Evolutionary conservation across 2,329 filamentous ascomycete genomes (phyloP), one percentile per base, ranked within the genome.

Genomic region (Sporothrix phasma): DNA sequence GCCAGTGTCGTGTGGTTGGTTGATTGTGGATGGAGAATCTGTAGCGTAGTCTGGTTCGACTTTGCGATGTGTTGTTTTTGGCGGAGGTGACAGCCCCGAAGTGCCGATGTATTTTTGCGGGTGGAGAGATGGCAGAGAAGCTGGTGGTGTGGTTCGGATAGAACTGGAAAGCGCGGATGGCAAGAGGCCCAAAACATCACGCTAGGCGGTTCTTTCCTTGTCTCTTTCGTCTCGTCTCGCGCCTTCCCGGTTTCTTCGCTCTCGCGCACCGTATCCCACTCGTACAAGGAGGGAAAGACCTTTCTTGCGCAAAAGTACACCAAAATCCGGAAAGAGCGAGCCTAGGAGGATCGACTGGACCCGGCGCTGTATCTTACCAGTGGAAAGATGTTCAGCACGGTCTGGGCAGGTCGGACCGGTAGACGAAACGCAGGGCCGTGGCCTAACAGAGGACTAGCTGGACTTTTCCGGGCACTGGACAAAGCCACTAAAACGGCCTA

Each of bases 51-150:
- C 37, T 29, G 22, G 29, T 37, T 41, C 51, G 31, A 24, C 19
- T 39, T n/a, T 56, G 51, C 51, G 51, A 56, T 39, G 13, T 34
- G 5, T 19, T 5, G 72, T 43, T 19, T 62, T 64, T 58, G 53
- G 41, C 67, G 66, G 67, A 65, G 65, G 45, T 63, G 63, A 34
- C 11, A 68, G 63, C 19, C 56, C 67, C 67, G 67, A 68, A 34
- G 49, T 62, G 51, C 67, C 67, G 64, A 66, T 51, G 26, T 45
- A 47, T 13, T 63, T 63, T 11, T 39, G 24, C 24, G 37, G 60
- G 34, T 34, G 60, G 59, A 45, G 31, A 24, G 41, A 62, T 15
- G 39, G 24, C 24, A 34, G 26, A 15, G 8, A 15, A 26, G 47
- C 24, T 31, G 29, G 47, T 29, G 39, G 11, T 29, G 46, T 29